A percentile compares a stretch with the other conserved stretches of the same genome.
Conservation (phyloP, 2,329 filamentous ascomycete genomes). For the Clathrospora elynae region DNA sequence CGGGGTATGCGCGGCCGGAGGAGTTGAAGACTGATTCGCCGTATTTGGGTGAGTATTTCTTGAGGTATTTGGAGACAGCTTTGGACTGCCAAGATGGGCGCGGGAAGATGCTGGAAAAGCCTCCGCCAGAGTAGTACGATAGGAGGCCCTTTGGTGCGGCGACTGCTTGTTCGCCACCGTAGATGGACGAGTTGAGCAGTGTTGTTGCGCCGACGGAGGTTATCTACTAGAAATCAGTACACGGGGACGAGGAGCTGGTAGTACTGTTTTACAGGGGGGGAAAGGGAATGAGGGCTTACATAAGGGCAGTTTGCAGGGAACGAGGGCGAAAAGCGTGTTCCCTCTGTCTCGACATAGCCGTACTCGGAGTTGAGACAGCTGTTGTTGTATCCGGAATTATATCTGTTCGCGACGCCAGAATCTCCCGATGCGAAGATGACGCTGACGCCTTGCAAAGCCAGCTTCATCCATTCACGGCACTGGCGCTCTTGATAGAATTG, state of each 20-base stretch:
- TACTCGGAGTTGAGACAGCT: constrained; percentile 19
- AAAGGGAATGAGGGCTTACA: constrained; percentile 42
- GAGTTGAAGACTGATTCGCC: constrained; percentile 18
- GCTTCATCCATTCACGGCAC: constrained; percentile 55
- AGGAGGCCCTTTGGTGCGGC: constrained; percentile 5
- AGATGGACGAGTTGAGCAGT: constrained; percentile 13
- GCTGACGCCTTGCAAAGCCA: constrained; percentile 51
- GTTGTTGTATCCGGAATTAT: constrained; percentile 22
- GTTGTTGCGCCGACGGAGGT: constrained; percentile 66
- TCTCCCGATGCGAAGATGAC: constrained; percentile 57
- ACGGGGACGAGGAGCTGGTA: not conserved
- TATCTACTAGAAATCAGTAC: constrained; percentile 8
- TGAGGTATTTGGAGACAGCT: constrained; percentile 19
- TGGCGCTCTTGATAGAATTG: constrained; percentile 57
- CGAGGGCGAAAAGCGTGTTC: constrained; percentile 56
- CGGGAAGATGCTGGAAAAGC: constrained; percentile 56
- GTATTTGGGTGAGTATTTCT: constrained; percentile 11
- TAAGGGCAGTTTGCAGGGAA: constrained; percentile 70
- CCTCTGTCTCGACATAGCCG: constrained; percentile 15
- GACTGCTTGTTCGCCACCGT: constrained; percentile 56
- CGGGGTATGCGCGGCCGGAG: constrained; percentile 62
- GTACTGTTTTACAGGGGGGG: not conserved
- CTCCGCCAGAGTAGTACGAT: constrained; percentile 40
- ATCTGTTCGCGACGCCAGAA: constrained; percentile 29
- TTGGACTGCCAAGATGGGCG: constrained; percentile 52